phyloP scores from a whole-genome alignment of 495 filamentous ascomycete genomes.

The Trichoderma orchidacearum region DNA sequence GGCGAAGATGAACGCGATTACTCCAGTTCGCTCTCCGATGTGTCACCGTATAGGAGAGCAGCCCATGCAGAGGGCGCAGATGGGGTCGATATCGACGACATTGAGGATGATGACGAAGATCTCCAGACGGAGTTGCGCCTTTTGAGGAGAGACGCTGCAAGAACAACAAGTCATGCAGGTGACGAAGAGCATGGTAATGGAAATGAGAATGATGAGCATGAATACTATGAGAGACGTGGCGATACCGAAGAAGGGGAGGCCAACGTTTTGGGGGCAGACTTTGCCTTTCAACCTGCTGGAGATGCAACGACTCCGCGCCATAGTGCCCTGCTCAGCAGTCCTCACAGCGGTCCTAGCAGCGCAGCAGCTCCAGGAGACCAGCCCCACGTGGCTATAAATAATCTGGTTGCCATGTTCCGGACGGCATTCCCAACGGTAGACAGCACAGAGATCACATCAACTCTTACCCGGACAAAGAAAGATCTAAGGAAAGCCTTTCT shows the following conservation, averaged over 20 bases:
- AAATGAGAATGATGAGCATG: too few relatives aligned
- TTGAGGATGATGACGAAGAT: slow-evolving; percentile 9
- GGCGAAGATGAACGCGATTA: slow-evolving; percentile 6
- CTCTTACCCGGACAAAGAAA: neutral
- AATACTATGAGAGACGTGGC: neutral
- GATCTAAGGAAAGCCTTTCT: neutral
- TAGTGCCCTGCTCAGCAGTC: too few relatives aligned
- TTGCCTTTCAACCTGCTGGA: too few relatives aligned
- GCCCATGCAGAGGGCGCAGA: neutral
- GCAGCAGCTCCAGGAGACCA: neutral
- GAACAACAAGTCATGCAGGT: neutral
- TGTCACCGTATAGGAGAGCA: neutral
- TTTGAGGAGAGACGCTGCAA: neutral
- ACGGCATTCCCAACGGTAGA: neutral
- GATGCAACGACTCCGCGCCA: too few relatives aligned
- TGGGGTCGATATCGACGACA: neutral
- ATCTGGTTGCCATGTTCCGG: neutral
- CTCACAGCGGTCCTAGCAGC: too few relatives aligned
- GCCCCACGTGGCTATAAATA: neutral
- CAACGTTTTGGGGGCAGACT: too few relatives aligned
- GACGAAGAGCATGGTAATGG: neutral
- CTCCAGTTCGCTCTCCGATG: slow-evolving; percentile 5
- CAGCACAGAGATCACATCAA: neutral
- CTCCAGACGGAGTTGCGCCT: slow-evolving; percentile 2
- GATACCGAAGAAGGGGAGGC: neutral